Evolutionary conservation across 1,284 basidiomycete genomes (phyloP), one percentile per base, ranked within the genome.

Genomic region (Leccinum griseonigrum): DNA sequence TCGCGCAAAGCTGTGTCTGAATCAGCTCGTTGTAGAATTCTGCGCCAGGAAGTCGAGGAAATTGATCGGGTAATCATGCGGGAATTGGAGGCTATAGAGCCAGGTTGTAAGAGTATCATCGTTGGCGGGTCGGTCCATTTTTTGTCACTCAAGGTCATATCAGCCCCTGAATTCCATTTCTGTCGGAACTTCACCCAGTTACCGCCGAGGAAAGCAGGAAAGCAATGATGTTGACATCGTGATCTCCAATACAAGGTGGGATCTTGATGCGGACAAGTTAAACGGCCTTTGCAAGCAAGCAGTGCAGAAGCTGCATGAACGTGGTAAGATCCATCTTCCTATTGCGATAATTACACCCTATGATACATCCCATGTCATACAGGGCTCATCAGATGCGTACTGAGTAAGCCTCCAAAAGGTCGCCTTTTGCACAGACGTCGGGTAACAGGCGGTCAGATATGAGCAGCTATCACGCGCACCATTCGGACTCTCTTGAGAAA

Each of bases 141-240:
- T 43, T 38, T 54, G 55, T 54, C 54, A 10, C 48, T 46, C 32
- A 16, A 34, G 7, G 32, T 54, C 22, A 11, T 36, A 43, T 34
- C 52, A 31, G 4, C 28, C 11, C 16, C 61, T 61, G 38, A 68
- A 54, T 60, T 28, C 3, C 18, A n/a, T 43, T 34, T 26, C n/a
- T 53, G 6, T 59, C 32, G 8, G 50, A 16, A 38, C 22, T 31
- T 53, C 22, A 11, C 48, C 22, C 50, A 92, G 92, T 3, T 91
- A 92, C 72, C 82, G 92, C 48, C 77, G 92, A 59, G 92, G 92
- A 5, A 94, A 94, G 71, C 68, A 71, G 0, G 74, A 83, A 60
- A 89, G 86, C 69, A 91, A 87, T 65, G 92, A 94, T 68, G 84
- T 92, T 28, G 92, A 94, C 68, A 87, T 94, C 60, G 81, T 94